A percentile compares a stretch with the other conserved stretches of the same genome.
Evolutionary conservation across 768 basidiomycete species (phyloP).

Genomic region (Kwoniella newhampshirensis): DNA sequence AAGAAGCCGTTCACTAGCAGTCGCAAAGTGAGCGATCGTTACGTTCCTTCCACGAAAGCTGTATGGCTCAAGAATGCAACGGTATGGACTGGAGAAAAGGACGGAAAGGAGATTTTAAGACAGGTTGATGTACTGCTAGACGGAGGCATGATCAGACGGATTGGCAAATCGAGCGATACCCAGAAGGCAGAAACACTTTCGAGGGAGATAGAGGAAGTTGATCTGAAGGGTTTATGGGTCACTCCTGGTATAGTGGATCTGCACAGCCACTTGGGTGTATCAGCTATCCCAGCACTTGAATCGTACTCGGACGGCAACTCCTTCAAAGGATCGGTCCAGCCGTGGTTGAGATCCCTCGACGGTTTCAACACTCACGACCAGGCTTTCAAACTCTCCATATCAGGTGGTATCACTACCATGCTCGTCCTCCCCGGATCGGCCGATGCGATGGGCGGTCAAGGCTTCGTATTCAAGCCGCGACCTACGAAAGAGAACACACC

Average conservation of each 20-base stretch:
- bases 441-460: slow-evolving; percentile 63
- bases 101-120: slow-evolving; percentile 62
- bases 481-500: slow-evolving; percentile 68
- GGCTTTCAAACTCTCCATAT: slow-evolving; percentile 68
- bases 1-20: slow-evolving; percentile 25
- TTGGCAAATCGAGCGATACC: slow-evolving; percentile 60
- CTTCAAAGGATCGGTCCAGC: slow-evolving; percentile 61
- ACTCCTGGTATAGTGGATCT: slow-evolving; percentile 60
- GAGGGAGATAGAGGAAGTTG: slow-evolving; percentile 56
- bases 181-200: slow-evolving; percentile 57
- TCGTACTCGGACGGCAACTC: slow-evolving; percentile 66
- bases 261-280: slow-evolving; percentile 57
- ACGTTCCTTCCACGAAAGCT: slow-evolving; percentile 58
- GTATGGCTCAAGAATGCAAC: slow-evolving; percentile 67
- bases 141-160: slow-evolving; percentile 63
- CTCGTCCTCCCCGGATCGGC: slow-evolving; percentile 71
- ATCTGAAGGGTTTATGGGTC: slow-evolving; percentile 69
- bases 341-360: slow-evolving; percentile 72
- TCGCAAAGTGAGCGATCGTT: slow-evolving; percentile 46
- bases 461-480: slow-evolving; percentile 73
- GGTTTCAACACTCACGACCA: slow-evolving; percentile 83
- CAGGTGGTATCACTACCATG: slow-evolving; percentile 84
- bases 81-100: slow-evolving; percentile 71
- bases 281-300: slow-evolving; percentile 61
- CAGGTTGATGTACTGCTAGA: slow-evolving; percentile 66